Evolutionary conservation across 1,284 basidiomycete species (phyloP).

Genomic region (Ceratobasidium theobromae): DNA sequence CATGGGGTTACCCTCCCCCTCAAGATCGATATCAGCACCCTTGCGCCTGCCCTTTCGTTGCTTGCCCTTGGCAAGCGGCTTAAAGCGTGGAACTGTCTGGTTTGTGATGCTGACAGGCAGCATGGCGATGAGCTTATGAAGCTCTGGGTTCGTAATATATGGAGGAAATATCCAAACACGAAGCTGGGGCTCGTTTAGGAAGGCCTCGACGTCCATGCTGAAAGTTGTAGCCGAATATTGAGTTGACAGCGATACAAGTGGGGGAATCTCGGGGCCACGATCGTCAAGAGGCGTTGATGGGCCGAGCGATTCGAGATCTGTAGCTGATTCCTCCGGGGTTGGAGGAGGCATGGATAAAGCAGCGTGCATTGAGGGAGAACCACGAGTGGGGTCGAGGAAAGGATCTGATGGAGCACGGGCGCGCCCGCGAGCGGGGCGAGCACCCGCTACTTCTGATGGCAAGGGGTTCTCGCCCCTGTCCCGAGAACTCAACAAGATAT

Average conservation of each 20-base stretch:
- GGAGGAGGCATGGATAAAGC: conserved; percentile 21
- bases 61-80: conserved; percentile 20
- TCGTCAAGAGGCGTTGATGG: conserved; percentile 24
- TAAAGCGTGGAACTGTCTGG: conserved; percentile 32
- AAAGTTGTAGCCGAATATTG: conserved; percentile 14
- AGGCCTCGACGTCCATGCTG: conserved; percentile 19
- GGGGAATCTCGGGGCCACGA: conserved; percentile 26
- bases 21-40: conserved; percentile 5
- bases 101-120: conserved; percentile 33
- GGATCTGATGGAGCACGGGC: conserved; percentile 24
- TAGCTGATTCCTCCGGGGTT: conserved; percentile 24
- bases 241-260: conserved; percentile 10
- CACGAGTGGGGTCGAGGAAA: conserved; percentile 26
- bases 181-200: conserved; percentile 34
- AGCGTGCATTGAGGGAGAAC: conserved; percentile 26
- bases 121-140: conserved; percentile 28
- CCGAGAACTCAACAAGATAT: not conserved
- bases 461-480: conserved; percentile 12
- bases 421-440: conserved; percentile 7
- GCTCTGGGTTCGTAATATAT: conserved; percentile 34
- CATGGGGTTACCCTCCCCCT: conserved; percentile 23
- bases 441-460: not conserved
- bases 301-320: conserved; percentile 22
- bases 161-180: conserved; percentile 36
- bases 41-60: conserved; percentile 19